These are phyloP conservation scores for Oropetium thomaeum DNA, from an alignment of 176 grass and related monocot genomes.

Conservation along the genomic window DNA sequence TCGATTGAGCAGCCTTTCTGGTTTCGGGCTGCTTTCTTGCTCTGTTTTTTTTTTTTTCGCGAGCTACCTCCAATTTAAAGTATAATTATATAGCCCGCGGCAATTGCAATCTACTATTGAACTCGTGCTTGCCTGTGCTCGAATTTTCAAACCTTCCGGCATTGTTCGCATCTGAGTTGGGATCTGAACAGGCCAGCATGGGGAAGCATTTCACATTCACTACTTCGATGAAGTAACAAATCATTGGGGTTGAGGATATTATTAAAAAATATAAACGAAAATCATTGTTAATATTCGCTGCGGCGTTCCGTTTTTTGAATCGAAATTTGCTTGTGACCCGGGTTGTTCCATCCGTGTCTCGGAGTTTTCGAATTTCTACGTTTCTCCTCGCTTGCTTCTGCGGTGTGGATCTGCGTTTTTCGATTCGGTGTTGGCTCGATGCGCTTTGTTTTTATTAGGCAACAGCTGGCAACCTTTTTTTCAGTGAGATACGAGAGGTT, in stretches of 20 bases:
- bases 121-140: neutral
- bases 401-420: slow-evolving; percentile 21
- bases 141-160: neutral
- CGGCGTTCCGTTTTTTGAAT: neutral
- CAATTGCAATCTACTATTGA: neutral
- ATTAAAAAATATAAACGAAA: neutral
- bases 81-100: neutral
- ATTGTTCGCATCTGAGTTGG: neutral
- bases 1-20: neutral
- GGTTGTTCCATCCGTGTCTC: slow-evolving; percentile 32
- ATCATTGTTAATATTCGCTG: neutral
- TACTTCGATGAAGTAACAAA: neutral
- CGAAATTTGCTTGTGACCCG: neutral
- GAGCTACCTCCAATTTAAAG: slow-evolving; percentile 1
- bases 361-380: slow-evolving; percentile 34
- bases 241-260: slow-evolving; percentile 10
- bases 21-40: neutral
- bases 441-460: slow-evolving; percentile 28
- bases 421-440: slow-evolving; percentile 21
- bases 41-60: neutral
- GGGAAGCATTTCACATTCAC: neutral
- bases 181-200: neutral
- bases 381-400: slow-evolving; percentile 19
- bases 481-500: neutral
- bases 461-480: neutral